Base-by-base conservation (phyloP, 768 basidiomycete genomes). In the Pulveroboletus sp. region DNA sequence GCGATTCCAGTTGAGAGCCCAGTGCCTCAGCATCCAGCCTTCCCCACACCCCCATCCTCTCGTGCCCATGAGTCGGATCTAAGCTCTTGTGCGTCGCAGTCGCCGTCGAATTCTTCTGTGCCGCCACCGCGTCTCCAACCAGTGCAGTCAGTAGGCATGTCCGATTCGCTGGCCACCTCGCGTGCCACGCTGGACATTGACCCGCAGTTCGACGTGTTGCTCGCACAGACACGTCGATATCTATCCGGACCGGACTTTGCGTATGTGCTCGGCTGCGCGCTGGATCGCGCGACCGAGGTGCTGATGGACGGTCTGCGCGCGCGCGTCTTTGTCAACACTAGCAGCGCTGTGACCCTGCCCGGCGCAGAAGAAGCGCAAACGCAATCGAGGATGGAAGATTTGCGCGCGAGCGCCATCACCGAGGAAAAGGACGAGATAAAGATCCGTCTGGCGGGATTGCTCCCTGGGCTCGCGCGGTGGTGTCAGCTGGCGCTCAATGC, bases 381-480 rank as follows among this genome's bases (percentile, higher is more conserved):
- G 8, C 51, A 29, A n/a, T 45, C 45, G 2, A 42, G 7, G 6
- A 45, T 52, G 17, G 66, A 61, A 22, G 45, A 55, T 27, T 53
- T 53, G 34, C 53, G 50, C 19, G 73, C 35, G 3, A 39, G 37
- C 16, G 19, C 47, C 2, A 19, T 14, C 24, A 23, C 23, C 13
- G 51, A 51, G 35, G 24, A 39, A 24, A 56, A 45, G 34, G 65
- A 74, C 37, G 77, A 77, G 24, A 63, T 75, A 42, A 75, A 78
- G 56, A 78, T 89, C 43, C 73, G 88, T 39, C 67, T 96, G 13
- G 94, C 91, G 13, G 82, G 84, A 6, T 69, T 95, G 57, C 69
- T 97, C 24, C 93, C 93, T 5, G 86, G 81, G 1, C 69, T 96
- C 35, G 82, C 86, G 47, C 72, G 81, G 49, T 93, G 92, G 90